Evolutionary conservation across 176 grass and related monocot genomes (phyloP).

Genomic region (Cocos nucifera): DNA sequence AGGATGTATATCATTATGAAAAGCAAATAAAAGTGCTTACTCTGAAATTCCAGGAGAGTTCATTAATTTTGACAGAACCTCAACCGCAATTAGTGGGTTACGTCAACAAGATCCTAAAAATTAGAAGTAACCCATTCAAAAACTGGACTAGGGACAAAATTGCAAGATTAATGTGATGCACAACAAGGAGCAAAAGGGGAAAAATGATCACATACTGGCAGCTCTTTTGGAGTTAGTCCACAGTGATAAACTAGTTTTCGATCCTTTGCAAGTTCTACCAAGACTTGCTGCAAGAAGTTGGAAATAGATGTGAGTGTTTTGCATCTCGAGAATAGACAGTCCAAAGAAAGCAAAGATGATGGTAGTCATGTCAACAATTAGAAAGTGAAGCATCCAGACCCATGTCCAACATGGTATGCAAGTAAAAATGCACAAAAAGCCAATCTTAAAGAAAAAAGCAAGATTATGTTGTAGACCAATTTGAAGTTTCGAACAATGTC

Average conservation of each 20-base stretch:
- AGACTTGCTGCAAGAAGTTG: conserved; percentile 61
- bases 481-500: no score
- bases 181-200: background rate
- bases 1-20: conserved; percentile 12
- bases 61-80: conserved; percentile 80
- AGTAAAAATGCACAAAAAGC: no score
- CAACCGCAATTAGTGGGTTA: conserved; percentile 73
- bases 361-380: no score
- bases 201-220: conserved; percentile 43
- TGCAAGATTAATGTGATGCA: conserved; percentile 17
- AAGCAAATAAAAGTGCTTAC: conserved; percentile 27
- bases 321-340: background rate
- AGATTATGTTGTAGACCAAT: no score
- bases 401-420: no score
- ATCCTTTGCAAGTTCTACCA: conserved; percentile 55
- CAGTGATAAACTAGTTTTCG: conserved; percentile 90
- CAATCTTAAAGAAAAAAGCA: no score
- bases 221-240: conserved; percentile 65
- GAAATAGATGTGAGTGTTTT: conserved; percentile 18
- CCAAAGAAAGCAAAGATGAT: no score
- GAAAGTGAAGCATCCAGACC: no score
- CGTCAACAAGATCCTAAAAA: conserved; percentile 86
- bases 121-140: conserved; percentile 4
- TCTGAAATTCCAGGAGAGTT: conserved; percentile 71
- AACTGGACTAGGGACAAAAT: conserved; percentile 12